Evolutionary conservation across 208 protist species (phyloP), one percentile per base, ranked within the genome.

Genomic region (Leishmania lainsoni): DNA sequence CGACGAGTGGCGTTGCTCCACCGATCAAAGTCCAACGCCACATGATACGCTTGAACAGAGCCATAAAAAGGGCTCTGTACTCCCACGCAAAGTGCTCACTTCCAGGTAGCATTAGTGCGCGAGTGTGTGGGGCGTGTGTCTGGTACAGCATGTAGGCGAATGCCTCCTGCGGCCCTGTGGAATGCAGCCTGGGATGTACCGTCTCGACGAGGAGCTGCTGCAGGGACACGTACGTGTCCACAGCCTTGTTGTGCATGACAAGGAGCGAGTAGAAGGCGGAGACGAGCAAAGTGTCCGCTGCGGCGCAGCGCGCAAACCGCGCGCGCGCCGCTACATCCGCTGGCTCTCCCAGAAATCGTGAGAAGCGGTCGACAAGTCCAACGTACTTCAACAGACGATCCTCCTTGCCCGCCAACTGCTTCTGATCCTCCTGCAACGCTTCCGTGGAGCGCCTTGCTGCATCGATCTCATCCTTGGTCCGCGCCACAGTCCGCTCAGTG

Each of bases 331-430:
- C 49, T 52, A 88, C 66, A 26, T 76, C 75, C 58, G 80, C 80
- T 26, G 78, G 66, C 3, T 58, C 77, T 10, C 49, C 65, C 48
- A 84, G 69, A 71, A 95, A 95, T 51, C 84, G 75, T 54, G 81
- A 81, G 83, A 96, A 95, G 8, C 88, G 79, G 78, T 97, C 94
- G 58, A 95, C 88, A 17, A 94, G 71, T 32, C 88, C 88, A 6
- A 87, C 88, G 76, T 95, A 93, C 29, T 83, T 76, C 26, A 81
- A 63, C 59, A 97, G 85, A 6, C 79, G 80, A 42, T 81, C 73
- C 79, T 89, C 91, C 32, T 86, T 84, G n/a, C 61, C 83, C 8
- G 73, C 51, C 26, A 85, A 52, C 54, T 76, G 52, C n/a, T 58
- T 35, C 51, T 91, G 84, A 49, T 85, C 63, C 58, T 87, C 35